Base-by-base conservation (phyloP, 2,329 filamentous ascomycete genomes). In the Pseudocercospora eumusae region DNA sequence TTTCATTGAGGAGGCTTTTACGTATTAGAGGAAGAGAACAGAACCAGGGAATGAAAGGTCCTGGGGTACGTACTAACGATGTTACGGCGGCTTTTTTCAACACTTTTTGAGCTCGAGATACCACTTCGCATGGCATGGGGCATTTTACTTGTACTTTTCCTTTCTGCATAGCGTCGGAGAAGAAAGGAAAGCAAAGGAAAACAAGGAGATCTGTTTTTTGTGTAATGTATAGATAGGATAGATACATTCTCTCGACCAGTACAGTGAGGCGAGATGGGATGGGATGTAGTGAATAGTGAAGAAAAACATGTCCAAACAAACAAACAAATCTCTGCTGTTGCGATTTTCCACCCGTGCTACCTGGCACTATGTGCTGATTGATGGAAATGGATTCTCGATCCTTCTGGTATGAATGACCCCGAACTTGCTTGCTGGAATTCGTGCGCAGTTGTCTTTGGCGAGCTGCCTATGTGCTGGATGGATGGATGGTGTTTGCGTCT, bases 1-100 rank as follows among this genome's bases (percentile, higher is more conserved):
- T 75, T 87, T 88, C 74, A 79, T 85, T 20, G 86, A 88, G 72
- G 86, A 88, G 76, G 83, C 84, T 42, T 88, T 88, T 74, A 87
- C 85, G 10, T 62, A 63, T 36, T 63, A 56, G 53, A 57, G 13
- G 13, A 3, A n/a, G n/a, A n/a, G n/a, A 52, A 18, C n/a, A 18
- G 23, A 20, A 54, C 52, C 25, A 52, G 47, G 25, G 10, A 21
- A n/a, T 0, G 5, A 49, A 23, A 27, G 47, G 13, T 23, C 9
- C 47, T 25, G 15, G 15, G 21, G 27, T 20, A 49, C 21, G 31
- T 4, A 11, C 4, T 54, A n/a, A 54, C 52, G 52, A 54, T 23
- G 52, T 54, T 54, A 54, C 52, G 52, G 28, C 52, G 52, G 52
- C 52, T 18, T 28, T 53, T 28, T 23, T 53, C 10, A n/a, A n/a